A percentile compares a stretch with the other conserved stretches of the same genome.
phyloP scores from a whole-genome alignment of 2,329 filamentous ascomycete genomes.

The Alternaria metachromatica region DNA sequence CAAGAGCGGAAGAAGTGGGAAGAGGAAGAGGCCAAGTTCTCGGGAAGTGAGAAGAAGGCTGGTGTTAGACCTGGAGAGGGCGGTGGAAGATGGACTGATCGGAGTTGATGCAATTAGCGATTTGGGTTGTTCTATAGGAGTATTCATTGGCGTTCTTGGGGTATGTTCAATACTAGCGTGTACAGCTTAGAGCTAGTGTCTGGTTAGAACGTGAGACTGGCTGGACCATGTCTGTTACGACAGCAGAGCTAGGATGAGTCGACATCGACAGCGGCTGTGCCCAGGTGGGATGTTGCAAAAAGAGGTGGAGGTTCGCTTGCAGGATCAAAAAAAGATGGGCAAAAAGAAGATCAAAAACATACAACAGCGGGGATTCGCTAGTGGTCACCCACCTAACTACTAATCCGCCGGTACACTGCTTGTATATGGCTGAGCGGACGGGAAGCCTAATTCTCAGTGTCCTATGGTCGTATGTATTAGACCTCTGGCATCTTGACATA shows the following conservation, averaged over 20 bases:
- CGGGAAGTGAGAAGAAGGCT: constrained; percentile 61
- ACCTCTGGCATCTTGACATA: no score
- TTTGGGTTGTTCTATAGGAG: neutral
- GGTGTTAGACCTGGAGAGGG: constrained; percentile 55
- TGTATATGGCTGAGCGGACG: no score
- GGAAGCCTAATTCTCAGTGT: no score
- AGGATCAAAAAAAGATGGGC: no score
- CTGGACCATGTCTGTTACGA: neutral
- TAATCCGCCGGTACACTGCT: no score
- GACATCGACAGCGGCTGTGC: no score
- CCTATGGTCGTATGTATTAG: no score
- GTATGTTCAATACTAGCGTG: neutral
- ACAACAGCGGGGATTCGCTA: no score
- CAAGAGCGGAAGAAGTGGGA: constrained; percentile 74
- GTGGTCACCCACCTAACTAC: no score
- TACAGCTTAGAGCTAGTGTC: neutral
- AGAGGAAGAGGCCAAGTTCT: constrained; percentile 70
- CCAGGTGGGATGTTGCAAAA: neutral
- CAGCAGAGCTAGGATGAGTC: no score
- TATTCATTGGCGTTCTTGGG: neutral
- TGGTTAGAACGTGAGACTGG: neutral
- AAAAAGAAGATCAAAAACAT: no score
- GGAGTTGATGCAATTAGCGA: constrained; percentile 1
- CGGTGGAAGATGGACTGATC: constrained; percentile 46
- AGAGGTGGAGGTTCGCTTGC: neutral